Evolutionary conservation across 2,329 filamentous ascomycete genomes (phyloP), one percentile per base, ranked within the genome.

Genomic region (Fusarium oligoseptatum): DNA sequence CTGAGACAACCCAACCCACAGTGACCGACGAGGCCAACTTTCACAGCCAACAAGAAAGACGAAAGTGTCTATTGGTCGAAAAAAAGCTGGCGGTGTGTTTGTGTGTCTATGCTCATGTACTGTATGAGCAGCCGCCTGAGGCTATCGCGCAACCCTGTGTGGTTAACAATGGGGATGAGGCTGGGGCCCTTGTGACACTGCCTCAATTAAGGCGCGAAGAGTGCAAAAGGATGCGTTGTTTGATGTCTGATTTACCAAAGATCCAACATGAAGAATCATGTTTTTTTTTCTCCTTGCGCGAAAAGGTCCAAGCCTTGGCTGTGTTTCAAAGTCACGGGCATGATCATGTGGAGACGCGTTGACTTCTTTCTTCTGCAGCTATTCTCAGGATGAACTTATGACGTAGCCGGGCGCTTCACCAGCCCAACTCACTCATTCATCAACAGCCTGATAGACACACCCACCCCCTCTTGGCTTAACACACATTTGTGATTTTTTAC

Each of bases 261-360:
- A 15, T 27, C 15, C 43, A 48, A 24, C 24, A 10, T 15, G 24
- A 60, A 43, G 37, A 15, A 56, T 36, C 29, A n/a, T 57, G 32
- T 56, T 56, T 22, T 56, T 36, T 22, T 3, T 9, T 15, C 11
- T 22, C 11, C 11, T 4, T 34, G 32, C 32, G 32, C 12, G 17
- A n/a, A 20, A 2, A 8, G 48, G 6, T 10, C 27, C 48, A 29
- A 52, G 48, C 48, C 32, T 41, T 58, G 55, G 55, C 55, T 6
- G 9, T 58, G 55, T 58, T 58, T 58, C 55, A 58, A 58, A 37
- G 62, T 72, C 67, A 72, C 70, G 60, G 27, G 63, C 45, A 43
- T 58, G 64, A 58, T 67, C 70, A 72, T 70, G 69, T 71, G 69
- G 39, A 56, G 24, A n/a, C 11, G 10, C 9, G 9, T 20, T 20